Percentiles rank a stretch among this genome's conserved stretches.
These are phyloP conservation scores for Ogataea siamensis DNA, from an alignment of 805 yeast genomes.

Conservation along the genomic window DNA sequence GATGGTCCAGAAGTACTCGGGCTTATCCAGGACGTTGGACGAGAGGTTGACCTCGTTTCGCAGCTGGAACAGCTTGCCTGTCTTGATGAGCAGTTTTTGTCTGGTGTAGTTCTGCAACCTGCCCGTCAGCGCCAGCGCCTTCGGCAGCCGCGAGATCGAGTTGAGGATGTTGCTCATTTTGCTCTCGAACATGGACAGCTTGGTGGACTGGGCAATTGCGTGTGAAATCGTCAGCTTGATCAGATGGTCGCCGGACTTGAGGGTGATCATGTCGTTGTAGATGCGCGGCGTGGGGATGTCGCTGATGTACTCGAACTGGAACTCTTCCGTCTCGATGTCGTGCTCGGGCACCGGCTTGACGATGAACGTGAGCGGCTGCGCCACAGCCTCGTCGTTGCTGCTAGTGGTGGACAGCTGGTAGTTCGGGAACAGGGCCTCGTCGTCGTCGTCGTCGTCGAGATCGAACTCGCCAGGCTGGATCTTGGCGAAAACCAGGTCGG, in stretches of 20 bases:
- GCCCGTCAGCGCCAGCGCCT: constrained; percentile 86
- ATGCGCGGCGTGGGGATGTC: constrained; percentile 58
- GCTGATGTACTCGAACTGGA: constrained; percentile 63
- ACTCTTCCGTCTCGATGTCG: constrained; percentile 90
- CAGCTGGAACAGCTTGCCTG: constrained; percentile 85
- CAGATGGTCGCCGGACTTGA: constrained; percentile 87
- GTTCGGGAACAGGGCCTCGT: constrained; percentile 32
- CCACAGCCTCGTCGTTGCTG: constrained; percentile 8
- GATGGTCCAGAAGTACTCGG: constrained; percentile 92
- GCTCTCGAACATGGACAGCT: constrained; percentile 85
- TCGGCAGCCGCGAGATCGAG: constrained; percentile 86
- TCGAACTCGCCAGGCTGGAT: constrained; percentile 43
- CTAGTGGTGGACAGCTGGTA: constrained; percentile 1
- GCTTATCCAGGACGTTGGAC: constrained; percentile 89
- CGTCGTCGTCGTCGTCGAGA: constrained; percentile 38
- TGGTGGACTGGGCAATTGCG: constrained; percentile 95
- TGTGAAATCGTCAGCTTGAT: constrained; percentile 91
- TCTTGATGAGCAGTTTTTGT: constrained; percentile 79
- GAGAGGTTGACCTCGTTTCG: constrained; percentile 92
- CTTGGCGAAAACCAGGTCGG: constrained; percentile 78
- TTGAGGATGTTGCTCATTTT: constrained; percentile 81
- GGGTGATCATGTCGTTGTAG: constrained; percentile 90
- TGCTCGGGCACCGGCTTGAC: constrained; percentile 78
- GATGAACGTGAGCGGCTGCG: constrained; percentile 41
- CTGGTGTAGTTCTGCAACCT: constrained; percentile 73